Evolutionary conservation across 768 basidiomycete genomes (phyloP), one percentile per base, ranked within the genome.

Genomic region (Albatrellus ellisii): DNA sequence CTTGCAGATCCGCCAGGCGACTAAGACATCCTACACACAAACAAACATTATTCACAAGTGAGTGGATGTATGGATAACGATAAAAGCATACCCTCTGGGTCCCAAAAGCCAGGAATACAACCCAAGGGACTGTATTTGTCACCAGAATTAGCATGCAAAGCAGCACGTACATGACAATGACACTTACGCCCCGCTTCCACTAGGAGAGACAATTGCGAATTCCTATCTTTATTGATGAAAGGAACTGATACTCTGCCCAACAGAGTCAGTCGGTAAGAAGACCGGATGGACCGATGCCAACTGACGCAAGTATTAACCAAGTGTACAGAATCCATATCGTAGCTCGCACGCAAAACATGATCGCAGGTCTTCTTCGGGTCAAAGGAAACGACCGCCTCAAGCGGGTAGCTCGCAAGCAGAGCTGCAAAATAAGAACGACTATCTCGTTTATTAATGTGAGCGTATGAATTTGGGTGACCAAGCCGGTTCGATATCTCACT

Each of bases 101-200:
- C 24, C 67, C 73, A 50, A 77, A 72, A 4, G 74, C 53, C 26
- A 72, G 37, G 37, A 68, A 62, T 3, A 68, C 66, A 0, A 58
- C 62, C 14, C 75, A 51, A 0, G 75, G 75, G 18, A 77, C 73
- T 75, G 42, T 9, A 20, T 26, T 28, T 35, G 15, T 7, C 18
- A 24, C 36, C 35, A 42, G 43, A 39, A 8, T 42, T 5, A 38
- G 51, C 35, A 15, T 17, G 11, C 7, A 27, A 6, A 9, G 32
- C 12, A n/a, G 4, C 22, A 14, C 9, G 10, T 36, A 32, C n/a
- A n/a, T n/a, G n/a, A n/a, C n/a, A n/a, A n/a, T n/a, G n/a, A 17
- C 2, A 48, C 70, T 52, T 44, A 76, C 74, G 47, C 11, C 67
- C 59, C 24, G 75, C 74, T 39, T 70, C 68, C 11, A 70, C 55